Evolutionary conservation across 2,329 filamentous ascomycete genomes (phyloP).

Genomic region (Colletotrichum musicola): DNA sequence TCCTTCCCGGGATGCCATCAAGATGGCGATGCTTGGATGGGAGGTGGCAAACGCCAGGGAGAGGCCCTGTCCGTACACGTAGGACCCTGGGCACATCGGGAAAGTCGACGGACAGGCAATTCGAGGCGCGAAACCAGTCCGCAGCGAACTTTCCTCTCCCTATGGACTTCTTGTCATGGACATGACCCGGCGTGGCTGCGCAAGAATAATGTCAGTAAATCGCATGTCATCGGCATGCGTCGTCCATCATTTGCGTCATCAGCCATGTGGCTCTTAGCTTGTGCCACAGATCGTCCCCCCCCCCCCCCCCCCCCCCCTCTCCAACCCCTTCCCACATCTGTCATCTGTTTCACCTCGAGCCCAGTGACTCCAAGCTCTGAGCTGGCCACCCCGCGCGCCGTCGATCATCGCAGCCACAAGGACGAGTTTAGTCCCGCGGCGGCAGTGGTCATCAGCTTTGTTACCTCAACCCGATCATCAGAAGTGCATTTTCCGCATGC

Average conservation of each 20-base stretch:
- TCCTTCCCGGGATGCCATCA: too few species aligned
- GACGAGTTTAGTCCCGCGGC: too few species aligned
- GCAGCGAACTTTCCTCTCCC: too few species aligned
- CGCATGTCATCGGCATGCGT: constrained; percentile 4
- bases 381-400: neutral
- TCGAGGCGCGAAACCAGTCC: neutral
- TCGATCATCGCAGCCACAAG: constrained; percentile 16
- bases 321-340: constrained; percentile 33
- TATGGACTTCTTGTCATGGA: neutral
- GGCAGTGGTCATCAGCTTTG: neutral
- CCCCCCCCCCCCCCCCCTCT: too few species aligned
- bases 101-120: constrained; percentile 15
- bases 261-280: constrained; percentile 28
- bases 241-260: constrained; percentile 28
- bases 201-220: neutral
- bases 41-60: neutral
- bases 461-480: neutral
- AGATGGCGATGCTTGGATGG: too few species aligned
- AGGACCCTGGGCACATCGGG: neutral
- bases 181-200: neutral
- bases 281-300: constrained; percentile 32
- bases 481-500: constrained; percentile 21
- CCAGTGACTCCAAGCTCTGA: constrained; percentile 4
- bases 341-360: constrained; percentile 36
- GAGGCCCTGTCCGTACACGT: neutral